phyloP scores from a whole-genome alignment of 2,329 filamentous ascomycete genomes.

The Pseudocercospora macadamiae region DNA sequence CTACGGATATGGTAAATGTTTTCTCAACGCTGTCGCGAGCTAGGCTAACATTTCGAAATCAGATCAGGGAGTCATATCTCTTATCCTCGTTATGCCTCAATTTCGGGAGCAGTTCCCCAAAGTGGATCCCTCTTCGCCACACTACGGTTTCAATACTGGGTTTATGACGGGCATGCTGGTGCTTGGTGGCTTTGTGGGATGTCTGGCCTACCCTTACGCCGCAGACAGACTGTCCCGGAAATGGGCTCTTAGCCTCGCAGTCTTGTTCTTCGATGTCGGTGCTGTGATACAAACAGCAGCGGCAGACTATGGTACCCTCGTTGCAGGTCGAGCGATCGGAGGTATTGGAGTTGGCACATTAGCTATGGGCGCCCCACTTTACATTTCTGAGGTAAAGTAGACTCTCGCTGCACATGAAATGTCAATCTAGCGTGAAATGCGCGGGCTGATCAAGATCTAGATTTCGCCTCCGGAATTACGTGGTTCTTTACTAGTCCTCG shows the following conservation, averaged over 20 bases:
- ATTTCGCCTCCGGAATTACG: constrained; percentile 40
- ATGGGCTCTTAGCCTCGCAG: constrained; percentile 40
- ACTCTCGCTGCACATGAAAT: no score
- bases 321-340: constrained; percentile 28
- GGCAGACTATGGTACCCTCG: constrained; percentile 26
- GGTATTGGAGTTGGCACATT: constrained; percentile 30
- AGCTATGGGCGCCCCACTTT: constrained; percentile 15
- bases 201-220: constrained; percentile 27
- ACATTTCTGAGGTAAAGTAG: constrained; percentile 32
- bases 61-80: constrained; percentile 36
- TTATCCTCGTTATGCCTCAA: constrained; percentile 49
- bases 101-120: constrained; percentile 43
- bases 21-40: no score
- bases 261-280: constrained; percentile 42
- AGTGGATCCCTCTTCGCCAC: constrained; percentile 23
- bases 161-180: constrained; percentile 49
- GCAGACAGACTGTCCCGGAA: constrained; percentile 46
- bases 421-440: no score
- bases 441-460: no score
- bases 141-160: constrained; percentile 38
- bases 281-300: constrained; percentile 41
- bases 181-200: constrained; percentile 40
- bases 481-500: constrained; percentile 48
- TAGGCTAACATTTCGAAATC: constrained; percentile 27
- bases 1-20: constrained; percentile 37